A percentile compares a stretch with the other conserved stretches of the same genome.
These are phyloP conservation scores for Phytophthora niederhauseri DNA, from an alignment of 352 stramenopile species.

Conservation along the genomic window DNA sequence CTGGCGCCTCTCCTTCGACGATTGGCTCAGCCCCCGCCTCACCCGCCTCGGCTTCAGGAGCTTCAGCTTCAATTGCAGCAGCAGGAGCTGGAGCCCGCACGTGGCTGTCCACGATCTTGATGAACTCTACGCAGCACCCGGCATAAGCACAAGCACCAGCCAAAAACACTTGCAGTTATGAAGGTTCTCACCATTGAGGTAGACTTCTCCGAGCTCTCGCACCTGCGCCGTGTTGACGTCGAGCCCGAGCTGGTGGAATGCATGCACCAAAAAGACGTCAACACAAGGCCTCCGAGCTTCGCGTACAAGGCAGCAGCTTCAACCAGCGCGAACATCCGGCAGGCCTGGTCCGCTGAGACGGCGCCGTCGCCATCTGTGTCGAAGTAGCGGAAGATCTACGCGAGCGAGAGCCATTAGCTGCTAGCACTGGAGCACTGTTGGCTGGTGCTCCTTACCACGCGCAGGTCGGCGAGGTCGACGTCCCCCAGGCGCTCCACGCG, in stretches of 20 bases:
- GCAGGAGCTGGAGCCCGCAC: constrained; percentile 21
- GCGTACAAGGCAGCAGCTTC: neutral
- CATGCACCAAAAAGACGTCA: neutral
- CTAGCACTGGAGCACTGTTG: neutral
- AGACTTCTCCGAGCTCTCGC: constrained; percentile 64
- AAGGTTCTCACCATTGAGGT: constrained; percentile 47
- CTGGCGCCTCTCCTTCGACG: neutral
- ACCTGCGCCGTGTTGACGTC: constrained; percentile 60
- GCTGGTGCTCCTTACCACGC: constrained; percentile 37
- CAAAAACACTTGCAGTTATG: neutral
- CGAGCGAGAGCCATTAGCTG: neutral
- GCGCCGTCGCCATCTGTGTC: constrained; percentile 70
- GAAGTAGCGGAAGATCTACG: constrained; percentile 78
- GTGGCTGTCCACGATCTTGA: constrained; percentile 77
- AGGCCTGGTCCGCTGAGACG: constrained; percentile 59
- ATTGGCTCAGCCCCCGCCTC: neutral
- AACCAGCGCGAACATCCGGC: constrained; percentile 70
- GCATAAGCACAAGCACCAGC: neutral
- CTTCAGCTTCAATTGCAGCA: constrained; percentile 8
- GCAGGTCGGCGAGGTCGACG: constrained; percentile 56
- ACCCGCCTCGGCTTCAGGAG: neutral
- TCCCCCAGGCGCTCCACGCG: constrained; percentile 56
- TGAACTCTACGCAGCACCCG: constrained; percentile 49
- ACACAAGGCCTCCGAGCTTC: neutral
- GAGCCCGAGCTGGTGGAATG: constrained; percentile 45